Evolutionary conservation across 1,284 basidiomycete species (phyloP), one percentile per base, ranked within the genome.

Genomic region (Boletus albobrunnescens): DNA sequence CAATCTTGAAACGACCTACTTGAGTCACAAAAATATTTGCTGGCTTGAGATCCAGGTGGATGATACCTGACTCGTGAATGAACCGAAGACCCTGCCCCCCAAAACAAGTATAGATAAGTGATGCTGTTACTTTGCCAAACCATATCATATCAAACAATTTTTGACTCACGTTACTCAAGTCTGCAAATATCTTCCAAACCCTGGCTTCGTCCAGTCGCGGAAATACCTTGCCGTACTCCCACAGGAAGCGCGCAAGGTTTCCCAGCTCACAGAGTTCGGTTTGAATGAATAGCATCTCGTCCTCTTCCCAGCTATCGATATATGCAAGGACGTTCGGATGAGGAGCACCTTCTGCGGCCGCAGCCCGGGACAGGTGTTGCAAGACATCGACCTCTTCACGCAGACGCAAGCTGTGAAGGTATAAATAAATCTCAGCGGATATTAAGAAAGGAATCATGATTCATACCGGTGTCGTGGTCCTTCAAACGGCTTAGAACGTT

Each of bases 11-110:
- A 23, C 89, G 82, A 6, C 95, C 95, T 50, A 87, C 81, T 20
- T 80, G 77, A 3, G 92, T 94, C 56, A 99, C 80, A 64, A 99
- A 93, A 47, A 99, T 86, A 65, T 99, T 99, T 47, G 91, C 94
- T 12, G 96, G 96, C 73, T 99, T 99, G 58, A 99, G 75, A 71
- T 99, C 96, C 47, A 99, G 81, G 71, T 99, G 96, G 45, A 99
- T 88, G 41, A 98, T 85, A 44, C 87, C 87, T 46, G 83, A 78
- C 49, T 81, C 77, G 68, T 99, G 96, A 53, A 99, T 91, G 71
- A 94, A 94, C 50, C 78, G 76, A 53, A 99, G 75, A 54, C 95
- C 92, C 86, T 91, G 67, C 51, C 40, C 35, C n/a, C n/a, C n/a
- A 49, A 47, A 50, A 31, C 13, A 43, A 51, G 44, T 36, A 5